Base-by-base conservation (phyloP, 495 filamentous ascomycete species). In the Neurospora sp. region DNA sequence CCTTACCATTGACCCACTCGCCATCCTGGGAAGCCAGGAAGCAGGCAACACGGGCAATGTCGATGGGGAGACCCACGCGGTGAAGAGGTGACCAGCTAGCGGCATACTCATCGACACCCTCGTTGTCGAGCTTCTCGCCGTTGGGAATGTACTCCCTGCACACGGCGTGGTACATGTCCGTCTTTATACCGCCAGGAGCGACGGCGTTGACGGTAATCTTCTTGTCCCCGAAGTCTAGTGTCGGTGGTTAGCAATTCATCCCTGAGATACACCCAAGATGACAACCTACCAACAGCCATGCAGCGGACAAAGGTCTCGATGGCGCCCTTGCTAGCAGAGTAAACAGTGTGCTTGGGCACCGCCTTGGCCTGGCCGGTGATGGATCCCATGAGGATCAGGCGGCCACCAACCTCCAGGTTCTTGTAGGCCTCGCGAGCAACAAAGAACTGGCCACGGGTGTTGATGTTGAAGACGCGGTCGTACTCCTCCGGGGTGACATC, bases 361-460 rank as follows among this genome's bases (percentile, higher is more conserved):
- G 82, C 87, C 80, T 88, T 88, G 74, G 86, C 87, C 82, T 88
- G 84, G 39, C 88, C 88, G 31, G 89, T 90, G 82, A 90, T 91
- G 79, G 86, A 88, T 27, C 87, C 87, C 82, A 87, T 91, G 9
- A 90, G 79, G 74, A 91, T 87, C 78, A 91, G 85, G 76, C 89
- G 85, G 70, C 89, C 89, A 59, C 88, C 88, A 53, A 88, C 83
- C 74, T 82, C 81, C 78, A 89, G 83, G 80, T 91, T 83, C 81
- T 87, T 87, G 80, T 89, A 89, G 8, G 87, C 90, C 81, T 91
- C 86, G 79, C 90, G 88, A 70, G 89, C 90, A 68, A 93, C 90
- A 83, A 94, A 94, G 87, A 94, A 94, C 81, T 95, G 93, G 3
- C 88, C 93, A 2, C 91, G 88, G 5, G 88, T 88, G 83, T 96